Conservation (phyloP, 169 alveolate species). For the Plasmodium billcollinsi region DNA sequence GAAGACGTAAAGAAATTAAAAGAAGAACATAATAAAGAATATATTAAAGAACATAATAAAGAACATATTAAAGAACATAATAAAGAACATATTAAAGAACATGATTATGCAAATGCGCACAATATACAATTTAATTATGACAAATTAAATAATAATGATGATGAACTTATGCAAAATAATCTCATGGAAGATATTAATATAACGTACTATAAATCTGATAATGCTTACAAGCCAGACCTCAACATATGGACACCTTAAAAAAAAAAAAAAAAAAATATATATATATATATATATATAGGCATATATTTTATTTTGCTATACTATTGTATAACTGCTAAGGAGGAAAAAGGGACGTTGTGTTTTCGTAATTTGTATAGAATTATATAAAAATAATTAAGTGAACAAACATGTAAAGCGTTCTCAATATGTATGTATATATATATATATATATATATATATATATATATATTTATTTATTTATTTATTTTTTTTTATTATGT, state of each 20-base stretch:
- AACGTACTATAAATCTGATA: conserved; percentile 28
- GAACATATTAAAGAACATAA: neutral
- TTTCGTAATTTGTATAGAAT: too few species aligned
- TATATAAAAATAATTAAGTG: neutral
- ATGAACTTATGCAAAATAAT: conserved; percentile 16
- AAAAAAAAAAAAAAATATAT: neutral
- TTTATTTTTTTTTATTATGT: too few species aligned
- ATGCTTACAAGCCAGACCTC: conserved; percentile 14
- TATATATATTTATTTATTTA: neutral
- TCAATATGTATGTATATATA: neutral
- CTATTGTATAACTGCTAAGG: too few species aligned
- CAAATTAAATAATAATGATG: neutral
- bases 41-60: neutral
- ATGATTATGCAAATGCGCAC: conserved; percentile 2
- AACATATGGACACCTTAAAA: conserved; percentile 38
- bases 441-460: neutral
- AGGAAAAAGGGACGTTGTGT: too few species aligned
- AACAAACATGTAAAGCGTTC: neutral
- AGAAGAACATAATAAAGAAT: neutral
- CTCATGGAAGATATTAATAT: conserved; percentile 27
- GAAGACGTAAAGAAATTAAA: conserved; percentile 16
- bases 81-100: neutral
- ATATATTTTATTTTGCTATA: too few species aligned
- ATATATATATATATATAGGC: neutral
- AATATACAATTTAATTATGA: neutral